Conservation (phyloP, 192 early-diverging fungal genomes). For the Gryganskiella cystojenkinii region DNA sequence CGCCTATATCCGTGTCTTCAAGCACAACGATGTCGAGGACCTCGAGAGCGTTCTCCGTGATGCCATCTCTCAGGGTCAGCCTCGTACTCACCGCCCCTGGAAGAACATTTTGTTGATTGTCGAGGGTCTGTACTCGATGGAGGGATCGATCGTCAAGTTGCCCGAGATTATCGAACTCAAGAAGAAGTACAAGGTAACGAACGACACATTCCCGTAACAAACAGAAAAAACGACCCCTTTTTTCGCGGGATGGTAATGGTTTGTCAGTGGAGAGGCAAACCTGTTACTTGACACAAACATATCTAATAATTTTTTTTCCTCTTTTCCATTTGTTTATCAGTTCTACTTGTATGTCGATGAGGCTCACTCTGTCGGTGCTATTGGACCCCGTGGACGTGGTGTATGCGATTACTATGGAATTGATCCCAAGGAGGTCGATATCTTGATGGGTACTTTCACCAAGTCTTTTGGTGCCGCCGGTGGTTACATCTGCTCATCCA, state of each 20-base stretch:
- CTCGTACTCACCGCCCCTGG: conserved; percentile 98
- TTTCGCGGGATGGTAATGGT: no score
- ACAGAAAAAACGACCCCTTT: not conserved
- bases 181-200: conserved; percentile 83
- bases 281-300: not conserved
- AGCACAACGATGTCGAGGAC: conserved; percentile 89
- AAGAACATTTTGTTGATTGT: conserved; percentile 98
- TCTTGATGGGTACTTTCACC: conserved; percentile 98
- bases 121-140: conserved; percentile 98
- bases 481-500: conserved; percentile 87
- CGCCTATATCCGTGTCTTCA: conserved; percentile 91
- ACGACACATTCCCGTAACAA: not conserved
- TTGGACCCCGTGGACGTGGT: conserved; percentile 94
- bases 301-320: not conserved
- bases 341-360: conserved; percentile 98
- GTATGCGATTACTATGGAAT: conserved; percentile 97
- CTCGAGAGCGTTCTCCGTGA: conserved; percentile 85
- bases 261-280: no score
- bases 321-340: conserved; percentile 27
- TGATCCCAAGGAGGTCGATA: conserved; percentile 89
- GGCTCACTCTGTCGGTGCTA: conserved; percentile 95
- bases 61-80: conserved; percentile 95
- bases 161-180: conserved; percentile 91
- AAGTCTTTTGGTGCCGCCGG: conserved; percentile 98
- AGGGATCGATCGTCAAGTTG: conserved; percentile 90